Percentiles rank a stretch among this genome's conserved stretches.
Conservation (phyloP, 306 rosid genomes). For the Chamaecrista fasciculata region DNA sequence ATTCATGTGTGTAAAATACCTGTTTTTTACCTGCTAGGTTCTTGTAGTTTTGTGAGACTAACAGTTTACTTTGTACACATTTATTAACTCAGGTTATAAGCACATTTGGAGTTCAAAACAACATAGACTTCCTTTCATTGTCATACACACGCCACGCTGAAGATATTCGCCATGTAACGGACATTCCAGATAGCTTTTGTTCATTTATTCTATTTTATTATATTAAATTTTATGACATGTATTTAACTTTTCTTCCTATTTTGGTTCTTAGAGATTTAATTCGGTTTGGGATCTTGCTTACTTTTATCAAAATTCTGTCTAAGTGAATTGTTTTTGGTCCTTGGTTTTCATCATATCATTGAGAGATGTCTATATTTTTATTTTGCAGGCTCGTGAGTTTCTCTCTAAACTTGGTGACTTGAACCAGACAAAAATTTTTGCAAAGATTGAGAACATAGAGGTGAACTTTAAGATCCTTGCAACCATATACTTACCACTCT, state of each 20-base stretch:
- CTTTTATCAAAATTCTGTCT: not conserved
- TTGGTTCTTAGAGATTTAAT: constrained; percentile 15
- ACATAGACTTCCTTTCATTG: constrained; percentile 76
- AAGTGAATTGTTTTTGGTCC: not conserved
- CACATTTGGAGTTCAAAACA: constrained; percentile 83
- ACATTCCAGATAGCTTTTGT: constrained; percentile 14
- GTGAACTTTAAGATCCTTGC: constrained; percentile 27
- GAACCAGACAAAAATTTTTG: constrained; percentile 72
- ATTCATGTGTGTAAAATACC: not conserved
- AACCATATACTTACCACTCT: not conserved
- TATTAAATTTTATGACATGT: not conserved
- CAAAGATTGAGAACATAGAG: constrained; percentile 81
- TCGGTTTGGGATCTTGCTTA: constrained; percentile 4
- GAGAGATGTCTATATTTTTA: constrained; percentile 17
- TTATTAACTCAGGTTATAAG: constrained; percentile 61
- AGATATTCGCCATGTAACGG: constrained; percentile 80
- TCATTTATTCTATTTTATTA: not conserved
- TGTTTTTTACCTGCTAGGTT: constrained; percentile 28
- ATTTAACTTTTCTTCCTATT: not conserved
- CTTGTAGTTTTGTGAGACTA: constrained; percentile 21
- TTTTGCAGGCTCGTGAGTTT: constrained; percentile 64
- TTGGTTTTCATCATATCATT: constrained; percentile 4
- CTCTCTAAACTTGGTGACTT: constrained; percentile 44
- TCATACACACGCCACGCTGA: constrained; percentile 76
- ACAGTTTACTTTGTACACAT: constrained; percentile 15